phyloP scores from a whole-genome alignment of 2,329 filamentous ascomycete genomes.

The Waltergamsia citrina region DNA sequence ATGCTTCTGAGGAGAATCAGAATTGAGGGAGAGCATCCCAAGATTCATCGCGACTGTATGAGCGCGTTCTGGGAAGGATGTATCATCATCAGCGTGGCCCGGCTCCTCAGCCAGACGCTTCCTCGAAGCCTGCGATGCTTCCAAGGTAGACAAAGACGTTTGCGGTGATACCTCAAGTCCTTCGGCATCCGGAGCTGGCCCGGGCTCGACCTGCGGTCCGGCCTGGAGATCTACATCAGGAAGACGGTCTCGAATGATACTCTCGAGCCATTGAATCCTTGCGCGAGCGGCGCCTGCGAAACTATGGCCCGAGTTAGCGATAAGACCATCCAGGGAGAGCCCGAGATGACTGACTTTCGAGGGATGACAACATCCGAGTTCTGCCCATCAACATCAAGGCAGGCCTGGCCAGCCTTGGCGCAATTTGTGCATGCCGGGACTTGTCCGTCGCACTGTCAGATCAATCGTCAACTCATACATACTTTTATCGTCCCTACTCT shows the following conservation, averaged over 20 bases:
- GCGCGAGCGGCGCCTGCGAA: conserved; percentile 14
- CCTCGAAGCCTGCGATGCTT: neutral
- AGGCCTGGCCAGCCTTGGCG: conserved; percentile 20
- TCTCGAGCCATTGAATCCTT: conserved; percentile 22
- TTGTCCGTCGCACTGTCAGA: conserved; percentile 22
- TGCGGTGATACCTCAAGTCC: neutral
- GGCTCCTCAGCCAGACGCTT: neutral
- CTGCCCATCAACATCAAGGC: conserved; percentile 25
- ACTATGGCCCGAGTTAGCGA: too few species aligned
- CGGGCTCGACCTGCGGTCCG: conserved; percentile 15
- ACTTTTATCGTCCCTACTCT: too few species aligned
- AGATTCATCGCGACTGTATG: conserved; percentile 21
- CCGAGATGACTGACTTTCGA: conserved; percentile 16
- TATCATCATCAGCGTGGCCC: neutral
- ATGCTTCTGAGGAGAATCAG: conserved; percentile 23
- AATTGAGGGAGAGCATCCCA: conserved; percentile 25
- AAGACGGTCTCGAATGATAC: conserved; percentile 14
- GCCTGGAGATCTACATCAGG: conserved; percentile 18
- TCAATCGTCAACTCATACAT: neutral
- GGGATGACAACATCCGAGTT: conserved; percentile 22
- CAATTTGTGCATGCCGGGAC: conserved; percentile 26
- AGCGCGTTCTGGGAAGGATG: conserved; percentile 8
- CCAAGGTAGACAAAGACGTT: neutral
- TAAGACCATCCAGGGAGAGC: too few species aligned
- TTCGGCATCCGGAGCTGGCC: conserved; percentile 8